Conservation (phyloP, 2,329 filamentous ascomycete species). For the Rhynchosporium graminicola region DNA sequence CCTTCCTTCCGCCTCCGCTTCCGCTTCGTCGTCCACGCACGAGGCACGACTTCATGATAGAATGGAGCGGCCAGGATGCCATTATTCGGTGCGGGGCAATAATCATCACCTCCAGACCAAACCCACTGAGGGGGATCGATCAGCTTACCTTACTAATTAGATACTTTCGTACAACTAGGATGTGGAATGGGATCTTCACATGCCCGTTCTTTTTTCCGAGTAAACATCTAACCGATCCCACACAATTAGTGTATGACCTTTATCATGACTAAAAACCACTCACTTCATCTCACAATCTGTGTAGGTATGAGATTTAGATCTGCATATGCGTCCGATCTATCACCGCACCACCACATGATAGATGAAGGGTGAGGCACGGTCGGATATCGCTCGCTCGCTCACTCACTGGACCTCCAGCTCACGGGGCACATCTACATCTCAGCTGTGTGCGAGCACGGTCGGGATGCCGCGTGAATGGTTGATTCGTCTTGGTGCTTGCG, state of each 20-base stretch:
- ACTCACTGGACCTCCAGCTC: conserved; percentile 4
- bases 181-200: not conserved
- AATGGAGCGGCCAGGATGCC: conserved; percentile 1
- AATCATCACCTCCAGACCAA: not conserved
- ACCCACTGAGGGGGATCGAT: conserved; percentile 12
- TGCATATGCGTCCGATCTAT: not conserved
- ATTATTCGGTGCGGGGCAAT: not conserved
- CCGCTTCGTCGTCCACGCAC: conserved; percentile 2
- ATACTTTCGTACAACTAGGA: not conserved
- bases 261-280: not conserved
- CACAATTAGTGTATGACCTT: no score
- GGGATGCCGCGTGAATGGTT: not conserved
- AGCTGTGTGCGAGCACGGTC: conserved; percentile 7
- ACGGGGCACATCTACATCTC: not conserved
- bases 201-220: not conserved
- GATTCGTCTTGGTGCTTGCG: not conserved
- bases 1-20: no score
- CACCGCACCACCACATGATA: not conserved
- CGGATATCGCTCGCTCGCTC: not conserved
- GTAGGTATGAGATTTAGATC: not conserved
- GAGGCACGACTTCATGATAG: not conserved
- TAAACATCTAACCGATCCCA: no score
- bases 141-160: not conserved
- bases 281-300: not conserved
- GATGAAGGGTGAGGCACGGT: no score